Evolutionary conservation across 2,329 filamentous ascomycete genomes (phyloP).

Genomic region (Colletotrichum sp.): DNA sequence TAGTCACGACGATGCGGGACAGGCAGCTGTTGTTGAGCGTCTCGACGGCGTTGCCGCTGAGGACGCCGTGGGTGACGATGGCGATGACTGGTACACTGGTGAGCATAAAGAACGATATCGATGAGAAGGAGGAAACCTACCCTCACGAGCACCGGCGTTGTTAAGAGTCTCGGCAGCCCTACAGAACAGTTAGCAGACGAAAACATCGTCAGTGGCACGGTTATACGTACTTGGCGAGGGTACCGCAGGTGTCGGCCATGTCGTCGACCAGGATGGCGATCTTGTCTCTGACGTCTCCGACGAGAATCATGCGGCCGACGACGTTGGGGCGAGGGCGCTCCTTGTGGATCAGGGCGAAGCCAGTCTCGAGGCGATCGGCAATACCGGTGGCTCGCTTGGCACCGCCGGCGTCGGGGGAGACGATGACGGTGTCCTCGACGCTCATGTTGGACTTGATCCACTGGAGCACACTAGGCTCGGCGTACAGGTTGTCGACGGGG

Average conservation of each 20-base stretch:
- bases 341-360: slow-evolving; percentile 90
- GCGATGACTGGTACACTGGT: slow-evolving; percentile 64
- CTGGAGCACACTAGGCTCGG: slow-evolving; percentile 81
- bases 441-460: slow-evolving; percentile 83
- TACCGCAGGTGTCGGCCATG: slow-evolving; percentile 97
- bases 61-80: slow-evolving; percentile 92
- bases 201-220: neutral
- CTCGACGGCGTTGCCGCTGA: slow-evolving; percentile 87
- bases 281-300: slow-evolving; percentile 90
- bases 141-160: slow-evolving; percentile 14
- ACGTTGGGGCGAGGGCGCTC: slow-evolving; percentile 71
- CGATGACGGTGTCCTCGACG: slow-evolving; percentile 81
- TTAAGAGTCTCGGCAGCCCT: slow-evolving; percentile 19
- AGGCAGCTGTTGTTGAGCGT: slow-evolving; percentile 81
- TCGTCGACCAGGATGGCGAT: slow-evolving; percentile 96
- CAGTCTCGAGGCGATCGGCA: slow-evolving; percentile 81
- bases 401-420: slow-evolving; percentile 85
- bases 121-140: neutral
- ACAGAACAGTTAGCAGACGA: neutral
- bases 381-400: slow-evolving; percentile 88
- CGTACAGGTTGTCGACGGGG: slow-evolving; percentile 74
- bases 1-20: slow-evolving; percentile 84
- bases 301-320: slow-evolving; percentile 90
- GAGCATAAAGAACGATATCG: neutral
- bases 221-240: slow-evolving; percentile 79